A percentile compares a stretch with the other conserved stretches of the same genome.
These are phyloP conservation scores for Stentor roeselii DNA, from an alignment of 73 alveolate genomes.

Conservation along the genomic window DNA sequence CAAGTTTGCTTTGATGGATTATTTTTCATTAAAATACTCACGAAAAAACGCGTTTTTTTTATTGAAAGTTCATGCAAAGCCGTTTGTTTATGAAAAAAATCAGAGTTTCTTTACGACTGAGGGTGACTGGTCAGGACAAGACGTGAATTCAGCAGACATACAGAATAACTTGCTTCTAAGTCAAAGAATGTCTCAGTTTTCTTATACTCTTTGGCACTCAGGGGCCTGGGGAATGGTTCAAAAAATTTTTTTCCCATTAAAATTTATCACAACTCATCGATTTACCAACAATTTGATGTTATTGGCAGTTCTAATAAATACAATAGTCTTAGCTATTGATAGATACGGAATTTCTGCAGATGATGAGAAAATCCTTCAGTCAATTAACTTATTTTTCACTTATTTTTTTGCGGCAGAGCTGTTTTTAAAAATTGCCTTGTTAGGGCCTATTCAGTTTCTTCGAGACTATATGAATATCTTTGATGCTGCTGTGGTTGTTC, in stretches of 20 bases:
- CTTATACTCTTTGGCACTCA: not conserved
- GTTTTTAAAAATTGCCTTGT: conserved; percentile 60
- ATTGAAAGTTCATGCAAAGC: not conserved
- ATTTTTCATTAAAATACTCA: not conserved
- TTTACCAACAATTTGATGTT: conserved; percentile 36
- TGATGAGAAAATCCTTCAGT: conserved; percentile 5
- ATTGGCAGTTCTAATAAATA: conserved; percentile 51
- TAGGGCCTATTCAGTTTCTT: conserved; percentile 55
- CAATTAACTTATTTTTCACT: conserved; percentile 43
- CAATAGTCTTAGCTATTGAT: conserved; percentile 66
- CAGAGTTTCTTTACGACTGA: not conserved
- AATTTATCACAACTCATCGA: not conserved
- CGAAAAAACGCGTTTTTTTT: not conserved
- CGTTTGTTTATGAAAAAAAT: not conserved
- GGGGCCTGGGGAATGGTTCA: not conserved
- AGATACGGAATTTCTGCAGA: conserved; percentile 49
- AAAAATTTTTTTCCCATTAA: conserved; percentile 9
- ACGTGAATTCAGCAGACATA: not conserved
- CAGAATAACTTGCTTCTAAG: not conserved
- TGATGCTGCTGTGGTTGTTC: conserved; percentile 77
- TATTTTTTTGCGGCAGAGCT: conserved; percentile 55
- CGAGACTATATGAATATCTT: conserved; percentile 67
- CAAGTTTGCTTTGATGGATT: not conserved
- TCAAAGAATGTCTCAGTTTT: not conserved
- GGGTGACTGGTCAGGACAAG: conserved; percentile 25